Percentiles rank a stretch among this genome's conserved stretches.
phyloP scores from a whole-genome alignment of 805 yeast genomes.

The Phaffomyces antillensis region DNA sequence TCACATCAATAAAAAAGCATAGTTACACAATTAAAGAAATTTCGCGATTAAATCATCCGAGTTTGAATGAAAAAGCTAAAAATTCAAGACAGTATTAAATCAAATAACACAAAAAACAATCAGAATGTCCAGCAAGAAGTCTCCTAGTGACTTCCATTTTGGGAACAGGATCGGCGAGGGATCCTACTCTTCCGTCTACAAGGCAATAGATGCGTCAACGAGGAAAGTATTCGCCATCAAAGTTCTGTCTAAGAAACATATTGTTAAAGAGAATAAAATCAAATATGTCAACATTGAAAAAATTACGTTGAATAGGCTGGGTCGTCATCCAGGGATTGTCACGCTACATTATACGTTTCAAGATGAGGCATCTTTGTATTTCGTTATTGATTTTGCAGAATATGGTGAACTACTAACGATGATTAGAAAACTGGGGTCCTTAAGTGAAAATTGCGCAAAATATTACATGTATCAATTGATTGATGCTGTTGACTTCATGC shows the following conservation, averaged over 20 bases:
- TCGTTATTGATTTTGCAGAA: conserved; percentile 89
- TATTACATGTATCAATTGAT: conserved; percentile 82
- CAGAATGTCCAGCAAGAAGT: conserved; percentile 34
- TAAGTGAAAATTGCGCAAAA: conserved; percentile 66
- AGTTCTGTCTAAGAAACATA: conserved; percentile 85
- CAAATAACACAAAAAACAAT: not conserved
- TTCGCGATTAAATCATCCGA: not conserved
- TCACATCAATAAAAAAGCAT: no score
- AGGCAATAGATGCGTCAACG: conserved; percentile 71
- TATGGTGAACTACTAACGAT: conserved; percentile 88
- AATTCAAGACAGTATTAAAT: not conserved
- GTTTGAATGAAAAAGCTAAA: no score
- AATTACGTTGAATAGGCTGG: conserved; percentile 77
- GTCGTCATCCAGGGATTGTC: conserved; percentile 92
- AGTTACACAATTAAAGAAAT: no score
- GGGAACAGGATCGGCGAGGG: conserved; percentile 90
- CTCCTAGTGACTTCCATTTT: conserved; percentile 73
- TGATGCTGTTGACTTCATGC: conserved; percentile 89
- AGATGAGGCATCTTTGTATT: conserved; percentile 79
- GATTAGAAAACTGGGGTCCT: conserved; percentile 68
- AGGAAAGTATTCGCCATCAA: conserved; percentile 82
- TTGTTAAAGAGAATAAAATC: conserved; percentile 88
- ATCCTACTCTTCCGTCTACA: conserved; percentile 88
- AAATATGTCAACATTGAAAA: conserved; percentile 96
- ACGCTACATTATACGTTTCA: conserved; percentile 91